phyloP scores from a whole-genome alignment of 2,329 filamentous ascomycete species.

The Fusarium lateritium region DNA sequence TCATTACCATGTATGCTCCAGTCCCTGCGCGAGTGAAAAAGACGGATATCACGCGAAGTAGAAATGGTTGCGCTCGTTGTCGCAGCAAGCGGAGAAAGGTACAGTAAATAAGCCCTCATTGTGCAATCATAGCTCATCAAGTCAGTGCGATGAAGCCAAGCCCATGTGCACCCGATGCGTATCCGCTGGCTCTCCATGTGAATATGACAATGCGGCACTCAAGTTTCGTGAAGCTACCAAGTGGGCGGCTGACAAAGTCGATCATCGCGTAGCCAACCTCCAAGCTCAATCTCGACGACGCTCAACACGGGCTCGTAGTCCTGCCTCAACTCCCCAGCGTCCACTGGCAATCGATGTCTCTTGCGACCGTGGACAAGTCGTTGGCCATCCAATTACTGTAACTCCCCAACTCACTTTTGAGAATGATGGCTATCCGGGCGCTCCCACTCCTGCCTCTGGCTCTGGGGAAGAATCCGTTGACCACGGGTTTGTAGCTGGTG shows the following conservation, averaged over 20 bases:
- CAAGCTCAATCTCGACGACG: not conserved
- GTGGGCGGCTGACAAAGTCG: slow-evolving; percentile 1
- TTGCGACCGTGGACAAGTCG: no score
- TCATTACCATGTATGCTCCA: not conserved
- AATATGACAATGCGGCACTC: not conserved
- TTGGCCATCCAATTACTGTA: no score
- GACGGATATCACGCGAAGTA: not conserved
- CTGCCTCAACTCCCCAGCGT: not conserved
- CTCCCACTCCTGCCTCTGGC: not conserved
- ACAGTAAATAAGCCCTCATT: not conserved
- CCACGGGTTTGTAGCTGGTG: not conserved
- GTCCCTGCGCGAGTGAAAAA: slow-evolving; percentile 1
- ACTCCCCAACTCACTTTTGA: not conserved
- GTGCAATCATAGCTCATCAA: not conserved
- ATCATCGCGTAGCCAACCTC: not conserved
- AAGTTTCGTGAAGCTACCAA: not conserved
- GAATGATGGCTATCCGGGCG: not conserved
- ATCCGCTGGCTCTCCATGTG: not conserved
- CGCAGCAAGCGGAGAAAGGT: slow-evolving; percentile 5
- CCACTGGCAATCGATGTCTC: no score
- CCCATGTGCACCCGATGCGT: not conserved
- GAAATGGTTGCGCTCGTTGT: not conserved
- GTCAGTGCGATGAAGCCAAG: not conserved
- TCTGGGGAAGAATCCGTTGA: not conserved
- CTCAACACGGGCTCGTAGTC: not conserved